These are phyloP conservation scores for Sideroxylon spinosum DNA, from an alignment of 179 eudicot species.

Conservation along the genomic window DNA sequence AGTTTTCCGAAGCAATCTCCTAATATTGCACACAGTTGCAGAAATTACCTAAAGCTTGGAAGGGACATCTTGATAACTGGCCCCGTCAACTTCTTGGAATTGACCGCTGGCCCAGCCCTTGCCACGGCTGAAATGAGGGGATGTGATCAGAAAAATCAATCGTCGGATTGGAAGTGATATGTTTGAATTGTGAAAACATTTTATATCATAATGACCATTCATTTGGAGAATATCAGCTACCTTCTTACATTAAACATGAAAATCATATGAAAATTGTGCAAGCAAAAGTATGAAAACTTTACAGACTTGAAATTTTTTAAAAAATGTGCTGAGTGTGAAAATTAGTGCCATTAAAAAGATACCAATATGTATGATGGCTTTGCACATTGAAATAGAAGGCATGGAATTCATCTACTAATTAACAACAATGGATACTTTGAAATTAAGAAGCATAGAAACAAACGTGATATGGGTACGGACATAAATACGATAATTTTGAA, in stretches of 20 bases:
- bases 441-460: no score
- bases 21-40: background rate
- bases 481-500: no score
- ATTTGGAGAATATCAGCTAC: background rate
- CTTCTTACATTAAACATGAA: background rate
- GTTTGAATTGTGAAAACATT: background rate
- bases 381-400: background rate
- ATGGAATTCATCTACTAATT: background rate
- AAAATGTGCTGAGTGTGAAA: background rate
- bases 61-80: constrained; percentile 73
- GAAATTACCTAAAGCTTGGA: constrained; percentile 81
- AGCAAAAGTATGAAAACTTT: background rate
- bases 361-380: background rate
- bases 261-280: background rate
- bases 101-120: constrained; percentile 32
- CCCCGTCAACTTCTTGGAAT: constrained; percentile 52
- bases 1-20: background rate
- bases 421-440: background rate
- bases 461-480: no score
- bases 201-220: background rate
- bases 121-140: background rate
- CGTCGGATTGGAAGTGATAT: background rate
- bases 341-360: background rate
- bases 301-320: background rate
- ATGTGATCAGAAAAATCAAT: background rate